Evolutionary conservation across 352 stramenopile species (phyloP).

Genomic region (Globisporangium heterothallicum): DNA sequence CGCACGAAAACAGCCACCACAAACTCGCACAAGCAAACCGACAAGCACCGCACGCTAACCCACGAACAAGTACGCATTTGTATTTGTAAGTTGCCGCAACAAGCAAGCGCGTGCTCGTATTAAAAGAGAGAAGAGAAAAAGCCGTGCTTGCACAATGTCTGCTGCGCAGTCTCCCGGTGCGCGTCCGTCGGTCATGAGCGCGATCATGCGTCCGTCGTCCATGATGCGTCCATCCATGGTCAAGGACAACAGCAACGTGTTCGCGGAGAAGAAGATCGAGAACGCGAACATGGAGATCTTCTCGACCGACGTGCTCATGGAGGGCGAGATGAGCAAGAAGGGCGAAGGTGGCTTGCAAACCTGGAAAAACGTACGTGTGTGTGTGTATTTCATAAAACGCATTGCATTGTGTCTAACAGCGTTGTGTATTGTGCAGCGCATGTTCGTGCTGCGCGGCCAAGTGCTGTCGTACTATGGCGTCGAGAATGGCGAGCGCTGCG

Average conservation of each 20-base stretch:
- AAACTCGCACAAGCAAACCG: no score
- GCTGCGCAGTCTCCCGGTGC: constrained; percentile 3
- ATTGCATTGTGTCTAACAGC: neutral
- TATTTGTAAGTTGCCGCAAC: no score
- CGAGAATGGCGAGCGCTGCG: constrained; percentile 36
- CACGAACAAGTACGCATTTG: no score
- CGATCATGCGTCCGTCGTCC: constrained; percentile 23
- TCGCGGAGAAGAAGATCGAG: constrained; percentile 52
- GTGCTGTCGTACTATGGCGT: constrained; percentile 69
- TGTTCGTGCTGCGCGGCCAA: constrained; percentile 65
- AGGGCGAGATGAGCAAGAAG: constrained; percentile 65
- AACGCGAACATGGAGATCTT: constrained; percentile 55
- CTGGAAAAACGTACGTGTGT: constrained; percentile 61
- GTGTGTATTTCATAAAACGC: constrained; percentile 14
- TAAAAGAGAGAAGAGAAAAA: neutral
- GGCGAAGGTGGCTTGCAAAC: constrained; percentile 50
- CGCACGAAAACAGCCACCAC: no score
- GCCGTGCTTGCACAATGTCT: neutral
- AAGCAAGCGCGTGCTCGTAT: neutral
- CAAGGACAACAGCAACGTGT: constrained; percentile 52
- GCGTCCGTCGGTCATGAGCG: constrained; percentile 24
- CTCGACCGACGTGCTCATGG: constrained; percentile 61
- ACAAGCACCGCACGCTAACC: no score
- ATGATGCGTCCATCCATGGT: constrained; percentile 43
- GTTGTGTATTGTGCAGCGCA: constrained; percentile 26